These are phyloP conservation scores for Suhomyces wounanorum DNA, from an alignment of 1,139 yeast species.

Conservation along the genomic window DNA sequence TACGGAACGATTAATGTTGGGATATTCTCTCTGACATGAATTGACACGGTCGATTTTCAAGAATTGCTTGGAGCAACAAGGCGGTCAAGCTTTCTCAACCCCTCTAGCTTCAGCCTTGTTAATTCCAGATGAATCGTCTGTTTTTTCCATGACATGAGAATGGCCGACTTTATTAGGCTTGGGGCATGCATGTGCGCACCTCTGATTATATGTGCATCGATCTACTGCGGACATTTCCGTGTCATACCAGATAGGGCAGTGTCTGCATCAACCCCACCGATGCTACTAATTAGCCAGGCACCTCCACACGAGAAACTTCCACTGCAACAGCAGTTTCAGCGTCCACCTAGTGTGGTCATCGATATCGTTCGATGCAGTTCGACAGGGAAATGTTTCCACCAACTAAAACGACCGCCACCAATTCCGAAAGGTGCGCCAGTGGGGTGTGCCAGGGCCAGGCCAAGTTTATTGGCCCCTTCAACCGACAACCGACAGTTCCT, in stretches of 20 bases:
- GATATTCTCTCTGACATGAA: not conserved
- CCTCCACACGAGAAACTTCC: not conserved
- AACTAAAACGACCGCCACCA: too few species aligned
- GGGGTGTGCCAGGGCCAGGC: not conserved
- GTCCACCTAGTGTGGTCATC: too few species aligned
- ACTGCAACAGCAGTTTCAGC: not conserved
- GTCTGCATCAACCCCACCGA: not conserved
- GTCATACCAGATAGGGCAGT: not conserved
- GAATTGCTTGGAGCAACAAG: not conserved
- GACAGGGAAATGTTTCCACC: not conserved
- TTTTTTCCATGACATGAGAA: not conserved
- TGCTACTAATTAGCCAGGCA: not conserved
- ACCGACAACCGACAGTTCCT: not conserved
- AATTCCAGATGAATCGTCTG: not conserved
- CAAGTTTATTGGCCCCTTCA: not conserved
- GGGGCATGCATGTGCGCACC: slow-evolving; percentile 2
- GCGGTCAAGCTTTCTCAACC: not conserved
- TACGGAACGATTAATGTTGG: not conserved
- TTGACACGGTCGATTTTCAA: not conserved
- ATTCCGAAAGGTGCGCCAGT: not conserved
- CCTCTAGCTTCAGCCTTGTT: not conserved
- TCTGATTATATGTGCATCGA: slow-evolving; percentile 1
- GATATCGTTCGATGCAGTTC: not conserved
- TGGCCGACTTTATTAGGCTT: not conserved
- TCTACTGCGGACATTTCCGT: slow-evolving; percentile 1